Conservation (phyloP, 139 green algal genomes). For the Deuterostichococcus epilithicus region DNA sequence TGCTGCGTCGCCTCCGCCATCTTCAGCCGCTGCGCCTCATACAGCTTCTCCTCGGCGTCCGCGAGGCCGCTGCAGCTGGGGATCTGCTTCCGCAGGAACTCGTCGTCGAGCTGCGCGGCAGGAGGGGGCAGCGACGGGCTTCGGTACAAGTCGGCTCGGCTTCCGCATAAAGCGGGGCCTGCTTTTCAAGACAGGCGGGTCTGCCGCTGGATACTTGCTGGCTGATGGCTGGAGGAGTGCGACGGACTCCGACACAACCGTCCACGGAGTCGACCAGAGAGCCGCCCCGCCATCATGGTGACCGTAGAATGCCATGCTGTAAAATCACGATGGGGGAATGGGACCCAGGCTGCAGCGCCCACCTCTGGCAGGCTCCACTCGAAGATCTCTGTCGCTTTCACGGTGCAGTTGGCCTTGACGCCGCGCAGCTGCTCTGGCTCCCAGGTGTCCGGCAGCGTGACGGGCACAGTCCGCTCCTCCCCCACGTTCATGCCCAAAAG, state of each 20-base stretch:
- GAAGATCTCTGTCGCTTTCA: constrained; percentile 54
- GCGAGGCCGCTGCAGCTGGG: constrained; percentile 3
- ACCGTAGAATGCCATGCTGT: background rate
- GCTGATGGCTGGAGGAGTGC: background rate
- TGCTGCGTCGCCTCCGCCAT: constrained; percentile 12
- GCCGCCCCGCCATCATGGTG: background rate
- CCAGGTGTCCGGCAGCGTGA: constrained; percentile 27
- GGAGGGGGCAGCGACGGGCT: background rate
- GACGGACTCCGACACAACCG: background rate
- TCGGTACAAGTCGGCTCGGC: no score
- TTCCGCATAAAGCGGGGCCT: no score
- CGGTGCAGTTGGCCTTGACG: constrained; percentile 9
- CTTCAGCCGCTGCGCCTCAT: constrained; percentile 2
- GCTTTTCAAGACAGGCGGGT: no score
- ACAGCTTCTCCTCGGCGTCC: constrained; percentile 24
- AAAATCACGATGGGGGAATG: background rate
- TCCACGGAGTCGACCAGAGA: background rate
- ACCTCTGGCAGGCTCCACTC: constrained; percentile 45
- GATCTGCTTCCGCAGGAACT: constrained; percentile 18
- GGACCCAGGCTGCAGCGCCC: background rate
- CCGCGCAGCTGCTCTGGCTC: constrained; percentile 32
- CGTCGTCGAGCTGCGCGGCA: constrained; percentile 28
- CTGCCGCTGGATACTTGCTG: background rate
- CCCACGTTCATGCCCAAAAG: constrained; percentile 39
- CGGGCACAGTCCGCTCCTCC: constrained; percentile 19